Evolutionary conservation across 805 yeast genomes (phyloP), one percentile per base, ranked within the genome.

Genomic region (Peterozyma toletana): DNA sequence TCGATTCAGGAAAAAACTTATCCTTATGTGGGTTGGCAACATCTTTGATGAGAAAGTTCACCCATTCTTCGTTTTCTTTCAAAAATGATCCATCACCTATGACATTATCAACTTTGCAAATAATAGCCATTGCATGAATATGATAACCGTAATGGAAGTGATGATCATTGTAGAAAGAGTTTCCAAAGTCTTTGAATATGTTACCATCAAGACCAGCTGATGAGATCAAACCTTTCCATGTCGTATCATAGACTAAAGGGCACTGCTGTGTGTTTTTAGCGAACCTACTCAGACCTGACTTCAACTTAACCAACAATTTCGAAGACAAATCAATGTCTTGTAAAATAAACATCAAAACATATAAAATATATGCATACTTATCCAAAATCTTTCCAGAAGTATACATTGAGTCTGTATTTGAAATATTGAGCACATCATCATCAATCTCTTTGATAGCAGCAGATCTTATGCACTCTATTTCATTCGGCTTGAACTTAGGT

Each of bases 301-400:
- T 82, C 42, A 89, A 56, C 40, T 68, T 66, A 1, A 75, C 73
- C 42, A 87, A 63, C 15, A 85, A 63, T n/a, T 64, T 59, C 15
- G 60, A 53, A 3, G 89, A 73, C 42, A 80, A 61, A 3, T 56
- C 60, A 0, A 66, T 58, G 54, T 88, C 84, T 27, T 75, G 56
- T 42, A 89, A 60, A 17, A 89, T 73, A 49, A 73, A 80, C 45
- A 80, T 76, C 40, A 83, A 72, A 9, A 82, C 86, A 48, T 83
- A 83, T 16, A 87, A 68, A 34, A 90, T 73, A 73, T 86, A 83
- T 0, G 96, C 96, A 65, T 82, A 90, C 64, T 89, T 90, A 52
- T 88, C 95, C 48, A 88, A 67, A 37, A 78, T 70, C 62, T 90
- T 90, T n/a, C 97, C 98, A 11, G 91, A 74, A 29, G 83, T 78